Evolutionary conservation across 495 filamentous ascomycete species (phyloP).

Genomic region (Hypoxylon subgilvum): DNA sequence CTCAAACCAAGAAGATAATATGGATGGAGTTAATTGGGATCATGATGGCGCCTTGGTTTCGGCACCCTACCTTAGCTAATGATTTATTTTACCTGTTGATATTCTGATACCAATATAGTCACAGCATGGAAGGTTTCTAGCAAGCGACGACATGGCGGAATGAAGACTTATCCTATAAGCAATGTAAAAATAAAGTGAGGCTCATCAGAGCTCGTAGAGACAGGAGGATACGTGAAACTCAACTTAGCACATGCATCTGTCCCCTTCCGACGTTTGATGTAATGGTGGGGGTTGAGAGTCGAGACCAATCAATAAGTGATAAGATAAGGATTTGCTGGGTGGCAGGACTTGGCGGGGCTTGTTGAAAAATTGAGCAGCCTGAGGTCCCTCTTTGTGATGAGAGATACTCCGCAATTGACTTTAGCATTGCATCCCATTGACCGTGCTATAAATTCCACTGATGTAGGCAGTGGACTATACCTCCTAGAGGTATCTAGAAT

Average conservation of each 20-base stretch:
- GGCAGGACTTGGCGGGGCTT: conserved; percentile 19
- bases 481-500: no score
- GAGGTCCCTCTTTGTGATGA: conserved; percentile 2
- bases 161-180: no score
- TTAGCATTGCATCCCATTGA: conserved; percentile 7
- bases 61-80: background rate
- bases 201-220: no score
- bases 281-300: background rate
- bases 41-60: conserved; percentile 6
- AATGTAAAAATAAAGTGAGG: no score
- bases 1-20: conserved; percentile 11
- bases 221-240: no score
- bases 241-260: no score
- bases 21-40: conserved; percentile 1
- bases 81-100: no score
- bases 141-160: no score
- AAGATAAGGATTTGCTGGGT: conserved; percentile 19
- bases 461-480: background rate
- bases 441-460: background rate
- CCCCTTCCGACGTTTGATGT: no score
- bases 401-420: conserved; percentile 29
- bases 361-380: background rate
- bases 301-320: conserved; percentile 1
- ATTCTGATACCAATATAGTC: no score
- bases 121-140: no score